Evolutionary conservation across 768 basidiomycete genomes (phyloP).

Genomic region (Agrocybe chaxingu): DNA sequence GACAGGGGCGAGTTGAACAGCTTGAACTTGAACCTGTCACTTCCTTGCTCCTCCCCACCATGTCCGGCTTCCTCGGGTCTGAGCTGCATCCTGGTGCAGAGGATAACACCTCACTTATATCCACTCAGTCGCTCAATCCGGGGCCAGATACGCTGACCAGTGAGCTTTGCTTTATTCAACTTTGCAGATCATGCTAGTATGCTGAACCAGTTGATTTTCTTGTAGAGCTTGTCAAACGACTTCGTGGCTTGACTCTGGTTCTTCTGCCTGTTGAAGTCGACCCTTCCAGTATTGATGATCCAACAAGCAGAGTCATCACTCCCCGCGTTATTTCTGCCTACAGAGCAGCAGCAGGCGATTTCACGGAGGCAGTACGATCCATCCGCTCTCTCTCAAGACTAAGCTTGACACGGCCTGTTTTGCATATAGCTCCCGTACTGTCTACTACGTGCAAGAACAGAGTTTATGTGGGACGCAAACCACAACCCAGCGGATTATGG

Average conservation of each 20-base stretch:
- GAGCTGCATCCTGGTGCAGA: conserved; percentile 26
- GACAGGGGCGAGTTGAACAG: conserved; percentile 10
- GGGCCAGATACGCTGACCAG: conserved; percentile 76
- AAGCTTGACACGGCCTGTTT: not conserved
- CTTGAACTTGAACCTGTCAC: not conserved
- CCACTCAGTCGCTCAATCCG: conserved; percentile 47
- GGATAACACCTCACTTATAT: conserved; percentile 44
- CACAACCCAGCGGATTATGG: conserved; percentile 82
- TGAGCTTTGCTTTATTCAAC: conserved; percentile 28
- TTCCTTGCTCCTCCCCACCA: conserved; percentile 17
- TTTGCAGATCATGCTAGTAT: not conserved
- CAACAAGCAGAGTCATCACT: conserved; percentile 83
- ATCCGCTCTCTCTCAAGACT: not conserved
- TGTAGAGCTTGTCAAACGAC: conserved; percentile 75
- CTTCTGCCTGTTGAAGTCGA: conserved; percentile 84
- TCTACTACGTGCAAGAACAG: conserved; percentile 70
- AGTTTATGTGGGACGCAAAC: conserved; percentile 81
- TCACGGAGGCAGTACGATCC: conserved; percentile 68
- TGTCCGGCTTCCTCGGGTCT: conserved; percentile 26
- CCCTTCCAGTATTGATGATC: conserved; percentile 57
- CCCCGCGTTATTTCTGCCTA: conserved; percentile 77
- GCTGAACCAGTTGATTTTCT: not conserved
- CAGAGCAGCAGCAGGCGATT: conserved; percentile 81
- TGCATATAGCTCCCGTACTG: conserved; percentile 70
- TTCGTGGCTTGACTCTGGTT: conserved; percentile 70